A percentile compares a stretch with the other conserved stretches of the same genome.
These are phyloP conservation scores for Betula pendula DNA, from an alignment of 306 rosid genomes.

Conservation along the genomic window DNA sequence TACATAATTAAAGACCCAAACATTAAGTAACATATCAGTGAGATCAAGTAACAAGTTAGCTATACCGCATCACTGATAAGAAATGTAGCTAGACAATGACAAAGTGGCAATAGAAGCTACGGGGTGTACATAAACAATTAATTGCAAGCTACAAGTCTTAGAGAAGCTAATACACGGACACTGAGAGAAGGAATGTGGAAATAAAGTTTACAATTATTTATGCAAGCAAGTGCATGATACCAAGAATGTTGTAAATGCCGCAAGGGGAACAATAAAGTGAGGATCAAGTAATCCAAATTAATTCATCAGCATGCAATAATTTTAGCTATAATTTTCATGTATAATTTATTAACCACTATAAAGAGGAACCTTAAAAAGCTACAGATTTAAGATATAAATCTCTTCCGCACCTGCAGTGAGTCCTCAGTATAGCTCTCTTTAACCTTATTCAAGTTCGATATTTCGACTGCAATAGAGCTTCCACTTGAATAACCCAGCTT, in stretches of 20 bases:
- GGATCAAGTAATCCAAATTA: neutral
- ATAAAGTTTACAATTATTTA: neutral
- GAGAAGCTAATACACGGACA: neutral
- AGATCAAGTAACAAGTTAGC: neutral
- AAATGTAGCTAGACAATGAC: neutral
- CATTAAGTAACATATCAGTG: neutral
- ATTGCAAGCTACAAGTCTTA: neutral
- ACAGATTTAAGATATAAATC: neutral
- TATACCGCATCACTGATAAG: neutral
- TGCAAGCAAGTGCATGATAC: neutral
- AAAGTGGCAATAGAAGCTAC: neutral
- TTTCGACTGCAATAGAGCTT: slow-evolving; percentile 85
- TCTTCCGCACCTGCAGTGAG: slow-evolving; percentile 74
- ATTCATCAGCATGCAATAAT: neutral
- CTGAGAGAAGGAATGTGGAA: neutral
- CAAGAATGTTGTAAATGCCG: neutral
- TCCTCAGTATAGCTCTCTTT: slow-evolving; percentile 97
- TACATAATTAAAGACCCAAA: neutral
- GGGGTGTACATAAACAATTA: neutral
- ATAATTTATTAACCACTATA: neutral
- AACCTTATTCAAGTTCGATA: slow-evolving; percentile 86
- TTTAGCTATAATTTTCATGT: neutral
- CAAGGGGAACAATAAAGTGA: neutral
- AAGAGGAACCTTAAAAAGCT: neutral
- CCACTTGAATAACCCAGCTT: slow-evolving; percentile 82